Evolutionary conservation across 2,329 filamentous ascomycete genomes (phyloP).

Genomic region (Aspergillus sp.): DNA sequence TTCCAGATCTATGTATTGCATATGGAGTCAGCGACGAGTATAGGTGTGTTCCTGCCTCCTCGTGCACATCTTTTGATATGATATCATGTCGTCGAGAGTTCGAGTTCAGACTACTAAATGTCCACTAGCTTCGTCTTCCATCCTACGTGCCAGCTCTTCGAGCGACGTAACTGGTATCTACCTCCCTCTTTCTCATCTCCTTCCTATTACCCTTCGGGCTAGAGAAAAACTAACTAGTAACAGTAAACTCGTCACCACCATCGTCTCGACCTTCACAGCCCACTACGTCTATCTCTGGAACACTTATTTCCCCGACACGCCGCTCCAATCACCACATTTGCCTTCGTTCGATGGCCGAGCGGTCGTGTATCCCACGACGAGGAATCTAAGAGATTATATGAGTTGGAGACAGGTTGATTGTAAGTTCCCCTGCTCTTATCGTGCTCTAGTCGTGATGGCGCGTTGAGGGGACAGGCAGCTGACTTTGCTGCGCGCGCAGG

Average conservation of each 20-base stretch:
- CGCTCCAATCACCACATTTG: constrained; percentile 66
- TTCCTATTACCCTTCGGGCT: no score
- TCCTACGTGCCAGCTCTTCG: constrained; percentile 78
- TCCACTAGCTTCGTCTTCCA: constrained; percentile 79
- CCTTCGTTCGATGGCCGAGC: constrained; percentile 92
- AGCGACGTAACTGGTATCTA: constrained; percentile 72
- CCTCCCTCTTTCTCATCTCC: neutral
- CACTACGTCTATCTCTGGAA: constrained; percentile 85
- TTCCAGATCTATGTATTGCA: constrained; percentile 81
- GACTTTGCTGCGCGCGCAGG: constrained; percentile 49
- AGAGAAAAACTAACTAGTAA: neutral
- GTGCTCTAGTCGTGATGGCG: neutral
- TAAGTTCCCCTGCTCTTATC: constrained; percentile 46
- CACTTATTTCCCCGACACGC: constrained; percentile 68
- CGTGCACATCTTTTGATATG: neutral
- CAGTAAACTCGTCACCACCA: constrained; percentile 86
- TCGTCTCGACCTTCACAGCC: constrained; percentile 90
- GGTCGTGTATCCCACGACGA: constrained; percentile 80
- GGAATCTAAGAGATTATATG: constrained; percentile 89
- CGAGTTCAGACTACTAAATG: neutral
- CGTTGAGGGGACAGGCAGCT: constrained; percentile 9
- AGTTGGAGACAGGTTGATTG: constrained; percentile 97
- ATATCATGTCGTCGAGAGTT: no score
- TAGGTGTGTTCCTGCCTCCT: constrained; percentile 39
- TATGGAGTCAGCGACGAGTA: constrained; percentile 97